These are phyloP conservation scores for Ophiostoma triangulosporum DNA, from an alignment of 2,329 filamentous ascomycete genomes.

Conservation along the genomic window DNA sequence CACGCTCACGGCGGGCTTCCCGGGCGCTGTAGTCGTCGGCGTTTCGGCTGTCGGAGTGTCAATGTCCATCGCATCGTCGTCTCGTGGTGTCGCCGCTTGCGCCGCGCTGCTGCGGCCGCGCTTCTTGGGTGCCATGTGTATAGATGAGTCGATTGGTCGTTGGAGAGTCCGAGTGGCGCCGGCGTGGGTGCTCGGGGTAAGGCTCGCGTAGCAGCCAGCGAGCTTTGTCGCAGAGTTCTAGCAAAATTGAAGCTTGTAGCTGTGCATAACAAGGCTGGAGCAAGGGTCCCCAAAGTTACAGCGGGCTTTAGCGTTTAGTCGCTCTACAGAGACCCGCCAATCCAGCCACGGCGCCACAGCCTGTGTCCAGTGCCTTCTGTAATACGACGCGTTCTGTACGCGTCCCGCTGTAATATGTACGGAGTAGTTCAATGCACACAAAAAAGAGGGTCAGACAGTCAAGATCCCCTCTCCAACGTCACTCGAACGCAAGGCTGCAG, in stretches of 20 bases:
- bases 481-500: slow-evolving; percentile 3
- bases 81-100: slow-evolving; percentile 28
- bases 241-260: too few species aligned
- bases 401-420: slow-evolving; percentile 1
- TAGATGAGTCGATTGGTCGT: background rate
- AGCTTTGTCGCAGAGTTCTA: too few species aligned
- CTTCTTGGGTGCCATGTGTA: slow-evolving; percentile 47
- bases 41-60: slow-evolving; percentile 44
- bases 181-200: background rate
- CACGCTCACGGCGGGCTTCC: slow-evolving; percentile 15
- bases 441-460: background rate
- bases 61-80: slow-evolving; percentile 48
- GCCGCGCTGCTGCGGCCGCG: slow-evolving; percentile 43
- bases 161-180: too few species aligned
- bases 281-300: too few species aligned
- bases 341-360: background rate
- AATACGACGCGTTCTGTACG: slow-evolving; percentile 7
- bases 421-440: background rate
- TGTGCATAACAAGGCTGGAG: background rate
- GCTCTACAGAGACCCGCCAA: background rate
- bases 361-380: background rate
- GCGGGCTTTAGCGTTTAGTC: too few species aligned
- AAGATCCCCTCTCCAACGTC: slow-evolving; percentile 5
- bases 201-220: too few species aligned
- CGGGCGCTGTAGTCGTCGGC: slow-evolving; percentile 20